A percentile compares a stretch with the other conserved stretches of the same genome.
phyloP scores from a whole-genome alignment of 345 rosid genomes.

The Populus euphratica region DNA sequence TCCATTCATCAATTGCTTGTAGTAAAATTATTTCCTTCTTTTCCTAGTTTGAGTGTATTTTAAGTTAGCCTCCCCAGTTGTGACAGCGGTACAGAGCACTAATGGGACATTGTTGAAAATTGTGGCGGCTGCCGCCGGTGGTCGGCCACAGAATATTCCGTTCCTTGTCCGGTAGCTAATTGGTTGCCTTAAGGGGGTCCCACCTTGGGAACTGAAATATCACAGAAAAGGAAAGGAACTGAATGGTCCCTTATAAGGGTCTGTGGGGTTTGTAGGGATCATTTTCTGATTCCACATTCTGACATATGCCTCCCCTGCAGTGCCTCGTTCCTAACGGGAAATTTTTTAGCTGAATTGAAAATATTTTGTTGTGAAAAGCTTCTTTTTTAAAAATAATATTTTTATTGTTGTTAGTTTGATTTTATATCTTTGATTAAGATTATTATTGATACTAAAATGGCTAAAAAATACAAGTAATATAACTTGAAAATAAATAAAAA shows the following conservation, averaged over 20 bases:
- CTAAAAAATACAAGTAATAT: no score
- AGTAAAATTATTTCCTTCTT: neutral
- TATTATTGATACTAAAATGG: no score
- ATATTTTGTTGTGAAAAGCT: no score
- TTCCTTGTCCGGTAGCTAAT: neutral
- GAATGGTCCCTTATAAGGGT: neutral
- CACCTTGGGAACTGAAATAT: slow-evolving; percentile 8
- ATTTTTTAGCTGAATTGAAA: no score
- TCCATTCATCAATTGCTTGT: neutral
- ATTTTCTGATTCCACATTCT: slow-evolving; percentile 17
- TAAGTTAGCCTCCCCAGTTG: slow-evolving; percentile 11
- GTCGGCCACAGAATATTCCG: slow-evolving; percentile 18
- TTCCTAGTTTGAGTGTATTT: slow-evolving; percentile 15
- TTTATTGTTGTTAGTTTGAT: no score
- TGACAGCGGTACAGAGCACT: neutral
- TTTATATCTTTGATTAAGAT: no score
- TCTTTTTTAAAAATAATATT: no score
- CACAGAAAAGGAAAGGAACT: neutral
- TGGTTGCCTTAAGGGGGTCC: neutral
- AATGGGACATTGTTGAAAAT: neutral
- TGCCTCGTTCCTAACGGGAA: neutral
- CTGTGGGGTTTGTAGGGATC: slow-evolving; percentile 26
- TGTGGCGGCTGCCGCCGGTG: slow-evolving; percentile 1
- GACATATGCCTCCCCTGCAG: neutral
- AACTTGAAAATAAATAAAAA: no score